Evolutionary conservation across 1,284 basidiomycete genomes (phyloP).

Genomic region (Ustilago sp.): DNA sequence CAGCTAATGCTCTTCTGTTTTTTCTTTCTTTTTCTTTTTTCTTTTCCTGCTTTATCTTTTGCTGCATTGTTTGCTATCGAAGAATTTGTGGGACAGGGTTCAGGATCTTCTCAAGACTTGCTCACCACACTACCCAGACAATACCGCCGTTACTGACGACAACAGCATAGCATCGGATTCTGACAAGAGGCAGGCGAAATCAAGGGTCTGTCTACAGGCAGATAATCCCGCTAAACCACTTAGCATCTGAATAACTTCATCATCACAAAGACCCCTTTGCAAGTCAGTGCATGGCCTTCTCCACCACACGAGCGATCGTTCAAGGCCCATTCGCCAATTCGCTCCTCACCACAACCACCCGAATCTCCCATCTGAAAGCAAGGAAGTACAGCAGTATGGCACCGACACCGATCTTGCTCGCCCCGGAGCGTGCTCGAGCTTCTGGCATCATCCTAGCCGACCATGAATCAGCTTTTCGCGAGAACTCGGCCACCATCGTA

Average conservation of each 20-base stretch:
- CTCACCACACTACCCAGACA: neutral
- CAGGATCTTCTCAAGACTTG: neutral
- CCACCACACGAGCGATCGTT: slow-evolving; percentile 25
- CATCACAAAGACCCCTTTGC: neutral
- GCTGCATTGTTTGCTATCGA: neutral
- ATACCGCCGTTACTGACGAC: neutral
- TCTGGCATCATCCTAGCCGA: slow-evolving; percentile 59
- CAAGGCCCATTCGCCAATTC: slow-evolving; percentile 6
- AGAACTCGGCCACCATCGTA: slow-evolving; percentile 67
- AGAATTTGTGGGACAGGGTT: neutral
- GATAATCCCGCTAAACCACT: too few relatives aligned
- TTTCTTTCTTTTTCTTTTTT: neutral
- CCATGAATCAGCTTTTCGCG: slow-evolving; percentile 63
- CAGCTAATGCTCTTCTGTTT: neutral
- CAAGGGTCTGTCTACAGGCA: too few relatives aligned
- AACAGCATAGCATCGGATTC: too few relatives aligned
- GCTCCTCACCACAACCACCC: slow-evolving; percentile 8
- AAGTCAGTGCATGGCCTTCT: slow-evolving; percentile 27
- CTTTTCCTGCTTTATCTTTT: neutral
- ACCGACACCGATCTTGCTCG: slow-evolving; percentile 61
- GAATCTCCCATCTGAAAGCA: neutral
- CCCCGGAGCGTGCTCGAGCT: slow-evolving; percentile 48
- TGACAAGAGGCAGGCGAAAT: too few relatives aligned
- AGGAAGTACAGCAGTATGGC: slow-evolving; percentile 53
- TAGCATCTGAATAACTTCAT: too few relatives aligned